Base-by-base conservation (phyloP, 192 early-diverging fungal genomes). In the Phlyctochytrium bullatum region DNA sequence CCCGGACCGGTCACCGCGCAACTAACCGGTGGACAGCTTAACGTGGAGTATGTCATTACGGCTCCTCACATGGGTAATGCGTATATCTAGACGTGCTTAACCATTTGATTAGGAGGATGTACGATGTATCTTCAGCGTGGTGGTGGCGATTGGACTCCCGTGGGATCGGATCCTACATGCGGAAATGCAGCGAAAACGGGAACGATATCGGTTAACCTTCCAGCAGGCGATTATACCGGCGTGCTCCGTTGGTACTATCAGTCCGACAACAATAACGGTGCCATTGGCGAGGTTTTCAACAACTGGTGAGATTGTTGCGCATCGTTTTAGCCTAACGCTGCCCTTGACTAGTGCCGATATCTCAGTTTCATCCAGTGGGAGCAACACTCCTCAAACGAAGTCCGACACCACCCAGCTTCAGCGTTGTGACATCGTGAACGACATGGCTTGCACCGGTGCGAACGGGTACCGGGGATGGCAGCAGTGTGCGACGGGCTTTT, bases 121-220 rank as follows among this genome's bases (percentile, higher is more conserved):
- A 61, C 34, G 1, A 35, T 67, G 12, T 61, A 36, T 34, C 58
- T 67, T 12, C 32, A 57, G 12, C 14, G 25, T 0, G 66, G 36
- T 17, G n/a, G 60, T 25, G 36, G 36, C n/a, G 17, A n/a, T 23
- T 67, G 66, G 66, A 23, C 34, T 25, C 10, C 25, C 3, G 51
- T 67, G 25, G 66, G 66, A 14, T n/a, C 10, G 14, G 66, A 67
- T 31, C 57, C 66, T 4, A 67, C 56, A 4, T 67, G 66, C 36
- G 66, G 66, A 23, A 60, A 40, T 16, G 25, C 58, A 36, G 28
- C 14, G 0, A 24, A 40, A 2, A 47, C 34, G 28, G 58, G 58
- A 12, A 29, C 34, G 2, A 40, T 67, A 30, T 17, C 0, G 17
- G 36, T 67, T 1, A 67, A n/a, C 2, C 23, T 67, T 67, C 65